A percentile compares a stretch with the other conserved stretches of the same genome.
Evolutionary conservation across 768 basidiomycete genomes (phyloP).

Genomic region (Amanita inopinata): DNA sequence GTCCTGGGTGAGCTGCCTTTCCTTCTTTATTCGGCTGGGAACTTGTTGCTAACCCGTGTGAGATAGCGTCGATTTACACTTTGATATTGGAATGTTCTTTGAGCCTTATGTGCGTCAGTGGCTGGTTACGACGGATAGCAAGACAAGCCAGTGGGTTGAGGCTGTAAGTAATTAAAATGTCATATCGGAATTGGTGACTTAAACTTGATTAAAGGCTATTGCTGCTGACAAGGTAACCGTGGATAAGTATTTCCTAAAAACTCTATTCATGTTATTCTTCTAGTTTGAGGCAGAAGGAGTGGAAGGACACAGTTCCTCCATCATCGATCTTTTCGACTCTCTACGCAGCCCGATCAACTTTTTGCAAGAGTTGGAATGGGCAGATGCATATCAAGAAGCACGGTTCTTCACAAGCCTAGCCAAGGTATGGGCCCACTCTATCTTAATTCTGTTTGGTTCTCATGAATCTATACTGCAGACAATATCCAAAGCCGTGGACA

Average conservation of each 20-base stretch:
- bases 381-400: constrained; percentile 81
- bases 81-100: constrained; percentile 72
- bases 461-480: constrained; percentile 39
- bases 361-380: constrained; percentile 86
- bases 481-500: constrained; percentile 83
- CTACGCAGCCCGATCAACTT: constrained; percentile 85
- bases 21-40: neutral
- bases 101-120: constrained; percentile 83
- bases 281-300: constrained; percentile 72
- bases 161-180: constrained; percentile 44
- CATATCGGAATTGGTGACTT: neutral
- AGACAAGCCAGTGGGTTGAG: constrained; percentile 92
- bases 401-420: constrained; percentile 83
- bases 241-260: too few species aligned
- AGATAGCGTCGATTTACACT: constrained; percentile 44
- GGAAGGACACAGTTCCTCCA: constrained; percentile 91
- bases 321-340: constrained; percentile 93
- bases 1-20: constrained; percentile 48
- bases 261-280: too few species aligned
- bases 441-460: neutral
- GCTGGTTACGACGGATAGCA: constrained; percentile 80
- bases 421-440: constrained; percentile 42
- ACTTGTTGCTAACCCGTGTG: too few species aligned
- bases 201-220: constrained; percentile 50
- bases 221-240: constrained; percentile 72